Percentiles rank a stretch among this genome's conserved stretches.
These are phyloP conservation scores for Pulchroboletus neoregius DNA, from an alignment of 1,284 basidiomycete species.

Conservation along the genomic window DNA sequence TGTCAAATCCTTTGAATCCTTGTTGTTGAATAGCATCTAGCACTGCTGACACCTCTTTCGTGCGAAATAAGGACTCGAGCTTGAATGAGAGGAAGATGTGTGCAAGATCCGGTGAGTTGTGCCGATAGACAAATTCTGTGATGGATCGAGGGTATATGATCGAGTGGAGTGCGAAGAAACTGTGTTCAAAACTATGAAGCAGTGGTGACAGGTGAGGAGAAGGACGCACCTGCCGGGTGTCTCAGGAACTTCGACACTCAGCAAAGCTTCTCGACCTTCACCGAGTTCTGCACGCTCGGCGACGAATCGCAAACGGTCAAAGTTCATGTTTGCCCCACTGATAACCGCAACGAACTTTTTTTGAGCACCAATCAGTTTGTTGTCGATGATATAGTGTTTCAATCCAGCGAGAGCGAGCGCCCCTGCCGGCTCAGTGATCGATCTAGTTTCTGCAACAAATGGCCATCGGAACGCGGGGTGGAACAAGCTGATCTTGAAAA, in stretches of 20 bases:
- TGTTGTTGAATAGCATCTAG: constrained; percentile 56
- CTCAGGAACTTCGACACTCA: constrained; percentile 94
- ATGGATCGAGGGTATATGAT: constrained; percentile 88
- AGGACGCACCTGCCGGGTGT: constrained; percentile 73
- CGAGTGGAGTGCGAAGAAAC: constrained; percentile 85
- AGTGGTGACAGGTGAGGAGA: constrained; percentile 1
- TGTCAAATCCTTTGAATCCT: constrained; percentile 84
- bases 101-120: constrained; percentile 64
- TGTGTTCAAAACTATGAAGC: constrained; percentile 33
- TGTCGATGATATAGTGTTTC: constrained; percentile 83
- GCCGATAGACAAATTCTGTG: constrained; percentile 98
- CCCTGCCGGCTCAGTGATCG: constrained; percentile 96
- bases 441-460: constrained; percentile 73
- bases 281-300: constrained; percentile 97
- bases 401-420: constrained; percentile 90
- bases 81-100: constrained; percentile 92
- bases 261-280: constrained; percentile 89
- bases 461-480: constrained; percentile 1
- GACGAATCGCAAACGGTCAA: constrained; percentile 92
- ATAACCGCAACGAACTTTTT: constrained; percentile 91
- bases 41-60: constrained; percentile 66
- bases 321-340: constrained; percentile 99
- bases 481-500: constrained; percentile 3
- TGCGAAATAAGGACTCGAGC: constrained; percentile 61
- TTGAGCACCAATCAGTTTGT: constrained; percentile 76